phyloP scores from a whole-genome alignment of 306 rosid genomes.

The Glycine tomentella region DNA sequence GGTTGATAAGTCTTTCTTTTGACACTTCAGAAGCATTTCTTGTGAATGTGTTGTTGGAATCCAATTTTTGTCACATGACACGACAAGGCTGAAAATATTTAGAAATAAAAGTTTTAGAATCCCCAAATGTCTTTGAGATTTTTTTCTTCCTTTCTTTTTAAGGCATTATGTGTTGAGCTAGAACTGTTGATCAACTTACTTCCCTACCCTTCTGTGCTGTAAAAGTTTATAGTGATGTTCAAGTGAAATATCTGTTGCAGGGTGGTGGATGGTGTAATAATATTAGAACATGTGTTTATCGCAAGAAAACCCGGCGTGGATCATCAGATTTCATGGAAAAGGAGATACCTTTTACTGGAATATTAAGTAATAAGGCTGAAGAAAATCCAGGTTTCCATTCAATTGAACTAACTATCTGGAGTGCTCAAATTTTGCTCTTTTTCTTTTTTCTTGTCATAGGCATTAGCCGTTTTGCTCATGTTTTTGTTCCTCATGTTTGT shows the following conservation, averaged over 20 bases:
- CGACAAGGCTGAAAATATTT: background rate
- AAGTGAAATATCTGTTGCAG: constrained; percentile 63
- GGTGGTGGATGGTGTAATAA: constrained; percentile 99
- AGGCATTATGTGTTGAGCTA: background rate
- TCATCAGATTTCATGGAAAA: constrained; percentile 90
- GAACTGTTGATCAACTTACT: constrained; percentile 8
- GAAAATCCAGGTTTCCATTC: constrained; percentile 83
- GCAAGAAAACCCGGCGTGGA: constrained; percentile 80
- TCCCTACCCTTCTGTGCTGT: background rate
- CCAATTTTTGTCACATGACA: constrained; percentile 8
- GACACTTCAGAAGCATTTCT: constrained; percentile 23
- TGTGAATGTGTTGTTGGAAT: constrained; percentile 14
- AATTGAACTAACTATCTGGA: constrained; percentile 26
- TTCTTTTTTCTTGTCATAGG: constrained; percentile 7
- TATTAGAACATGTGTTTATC: constrained; percentile 80
- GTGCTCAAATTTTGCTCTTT: constrained; percentile 20
- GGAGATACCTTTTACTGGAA: constrained; percentile 77
- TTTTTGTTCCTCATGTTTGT: constrained; percentile 44
- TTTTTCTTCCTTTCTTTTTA: background rate
- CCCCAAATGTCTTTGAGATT: background rate
- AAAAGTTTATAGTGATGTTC: constrained; percentile 9
- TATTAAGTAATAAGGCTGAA: constrained; percentile 73
- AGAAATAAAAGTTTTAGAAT: constrained; percentile 23
- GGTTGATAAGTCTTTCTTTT: constrained; percentile 25
- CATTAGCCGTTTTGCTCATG: constrained; percentile 27